Conservation (phyloP, 2,329 filamentous ascomycete species). For the Fusarium liriodendri region DNA sequence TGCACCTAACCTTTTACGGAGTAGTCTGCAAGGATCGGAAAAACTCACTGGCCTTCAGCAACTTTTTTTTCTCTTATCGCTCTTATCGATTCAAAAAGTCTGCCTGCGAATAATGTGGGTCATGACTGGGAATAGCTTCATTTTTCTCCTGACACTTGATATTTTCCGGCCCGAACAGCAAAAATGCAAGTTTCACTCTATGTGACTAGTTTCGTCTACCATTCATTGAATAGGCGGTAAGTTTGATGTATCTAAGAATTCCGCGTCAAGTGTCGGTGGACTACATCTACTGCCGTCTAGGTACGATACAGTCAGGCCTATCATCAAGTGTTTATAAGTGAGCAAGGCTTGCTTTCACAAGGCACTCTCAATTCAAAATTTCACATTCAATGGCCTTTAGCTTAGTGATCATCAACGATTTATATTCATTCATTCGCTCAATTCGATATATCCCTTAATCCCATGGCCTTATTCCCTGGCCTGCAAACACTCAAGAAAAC, state of each 20-base stretch:
- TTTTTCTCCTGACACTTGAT: background rate
- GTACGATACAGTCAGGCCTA: background rate
- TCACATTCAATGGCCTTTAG: background rate
- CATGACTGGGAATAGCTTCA: conserved; percentile 31
- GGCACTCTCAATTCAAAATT: background rate
- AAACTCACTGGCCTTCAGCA: conserved; percentile 35
- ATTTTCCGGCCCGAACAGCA: background rate
- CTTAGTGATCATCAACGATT: background rate
- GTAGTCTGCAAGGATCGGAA: conserved; percentile 12
- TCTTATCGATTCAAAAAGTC: conserved; percentile 28
- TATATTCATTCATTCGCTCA: conserved; percentile 25
- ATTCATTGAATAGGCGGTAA: background rate
- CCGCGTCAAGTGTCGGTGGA: background rate
- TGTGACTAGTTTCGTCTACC: background rate
- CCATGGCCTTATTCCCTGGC: conserved; percentile 10
- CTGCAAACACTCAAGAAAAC: conserved; percentile 3
- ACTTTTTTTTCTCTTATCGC: conserved; percentile 45
- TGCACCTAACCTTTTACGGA: conserved; percentile 5
- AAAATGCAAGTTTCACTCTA: background rate
- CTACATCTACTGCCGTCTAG: background rate
- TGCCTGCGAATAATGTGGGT: background rate
- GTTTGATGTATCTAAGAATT: background rate
- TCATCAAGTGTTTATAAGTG: background rate
- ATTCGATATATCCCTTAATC: conserved; percentile 20
- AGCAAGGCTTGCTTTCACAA: background rate